Evolutionary conservation across 164 flowering plant species (phyloP).

Genomic region (Berberis vulgaris): DNA sequence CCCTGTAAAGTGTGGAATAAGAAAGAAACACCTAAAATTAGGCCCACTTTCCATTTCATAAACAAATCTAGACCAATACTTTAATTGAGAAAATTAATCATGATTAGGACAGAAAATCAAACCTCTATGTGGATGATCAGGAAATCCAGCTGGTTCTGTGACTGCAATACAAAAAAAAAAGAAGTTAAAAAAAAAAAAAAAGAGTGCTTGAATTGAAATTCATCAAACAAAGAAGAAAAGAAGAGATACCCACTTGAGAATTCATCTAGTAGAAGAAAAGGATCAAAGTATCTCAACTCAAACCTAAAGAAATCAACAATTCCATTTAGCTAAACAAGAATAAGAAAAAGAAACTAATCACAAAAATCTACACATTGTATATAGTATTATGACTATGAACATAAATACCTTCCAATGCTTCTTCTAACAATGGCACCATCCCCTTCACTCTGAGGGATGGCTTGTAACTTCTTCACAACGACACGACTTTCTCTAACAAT

Average conservation of each 20-base stretch:
- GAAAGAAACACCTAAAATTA: slow-evolving; percentile 3
- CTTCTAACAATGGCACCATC: slow-evolving; percentile 68
- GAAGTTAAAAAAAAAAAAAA: not conserved
- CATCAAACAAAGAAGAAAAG: not conserved
- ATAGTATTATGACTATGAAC: not conserved
- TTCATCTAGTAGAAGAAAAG: slow-evolving; percentile 81
- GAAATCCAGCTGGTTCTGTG: slow-evolving; percentile 81
- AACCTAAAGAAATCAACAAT: slow-evolving; percentile 32
- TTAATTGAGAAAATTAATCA: not conserved
- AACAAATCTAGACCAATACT: not conserved
- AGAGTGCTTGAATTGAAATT: not conserved
- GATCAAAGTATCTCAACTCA: slow-evolving; percentile 74
- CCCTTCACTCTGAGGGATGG: slow-evolving; percentile 55
- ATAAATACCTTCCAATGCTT: slow-evolving; percentile 61
- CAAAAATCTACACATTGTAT: not conserved
- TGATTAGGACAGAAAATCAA: slow-evolving; percentile 2
- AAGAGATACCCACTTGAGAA: slow-evolving; percentile 50
- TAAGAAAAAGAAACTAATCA: not conserved
- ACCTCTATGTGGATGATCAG: slow-evolving; percentile 98
- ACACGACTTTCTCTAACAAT: too few species aligned
- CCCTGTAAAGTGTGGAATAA: slow-evolving; percentile 30
- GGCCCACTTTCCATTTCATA: not conserved
- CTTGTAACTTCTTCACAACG: slow-evolving; percentile 43
- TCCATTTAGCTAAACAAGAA: slow-evolving; percentile 4
- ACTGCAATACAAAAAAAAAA: slow-evolving; percentile 35